Evolutionary conservation across 2,329 filamentous ascomycete genomes (phyloP), one percentile per base, ranked within the genome.

Genomic region (Anthostomella pinea): DNA sequence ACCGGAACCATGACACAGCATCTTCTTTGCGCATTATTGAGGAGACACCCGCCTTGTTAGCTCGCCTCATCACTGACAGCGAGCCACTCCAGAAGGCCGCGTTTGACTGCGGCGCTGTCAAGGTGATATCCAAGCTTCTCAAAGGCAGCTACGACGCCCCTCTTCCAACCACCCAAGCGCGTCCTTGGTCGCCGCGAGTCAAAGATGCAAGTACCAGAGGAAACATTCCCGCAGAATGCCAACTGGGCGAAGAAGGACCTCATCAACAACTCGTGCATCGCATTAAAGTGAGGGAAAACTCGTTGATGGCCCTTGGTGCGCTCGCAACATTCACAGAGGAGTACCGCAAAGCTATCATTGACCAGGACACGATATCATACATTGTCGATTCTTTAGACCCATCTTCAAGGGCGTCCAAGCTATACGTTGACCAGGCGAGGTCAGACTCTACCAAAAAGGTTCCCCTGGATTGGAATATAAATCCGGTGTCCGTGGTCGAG

Each of bases 311-410:
- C 2, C 68, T 97, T 38, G 86, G 86, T n/a, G 84, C 88, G 3
- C 69, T 97, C 33, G 80, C 86, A 2, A 79, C 86, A 3, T 83
- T 84, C 51, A 88, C 89, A 53, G 89, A 97, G 50, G 79, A 85
- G 16, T 87, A 91, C 55, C 77, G 90, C 27, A 95, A 94, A 56
- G 74, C 77, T 0, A 77, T 97, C 30, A 85, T 93, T 34, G 83
- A 90, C 16, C 79, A 87, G 51, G 87, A 89, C n/a, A 77, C 86
- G 32, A 73, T 95, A 28, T 75, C 81, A 1, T 89, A 85, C 56
- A 82, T 97, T 33, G 83, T 94, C 26, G 87, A 95, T 51, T 93
- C 89, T 1, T 73, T 97, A 28, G 64, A 56, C 2, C 63, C 66
- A 35, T 81, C 76, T 19, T 73, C 73, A n/a, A 59, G 65, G 19